Base-by-base conservation (phyloP, 2,329 filamentous ascomycete species). In the Monosporascus sp. region DNA sequence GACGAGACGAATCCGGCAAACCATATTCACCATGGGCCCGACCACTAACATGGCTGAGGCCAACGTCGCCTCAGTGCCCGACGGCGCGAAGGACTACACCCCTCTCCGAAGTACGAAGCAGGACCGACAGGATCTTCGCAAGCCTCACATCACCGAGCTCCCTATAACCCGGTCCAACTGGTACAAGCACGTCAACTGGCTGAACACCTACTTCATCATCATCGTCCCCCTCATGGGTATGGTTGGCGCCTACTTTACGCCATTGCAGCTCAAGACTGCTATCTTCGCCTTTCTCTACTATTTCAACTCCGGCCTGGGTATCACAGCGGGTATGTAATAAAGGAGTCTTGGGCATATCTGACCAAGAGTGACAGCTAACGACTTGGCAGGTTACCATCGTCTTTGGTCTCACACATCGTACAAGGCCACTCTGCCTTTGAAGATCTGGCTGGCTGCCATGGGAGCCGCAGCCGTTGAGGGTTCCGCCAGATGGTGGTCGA, bases 171-270 rank as follows among this genome's bases (percentile, higher is more conserved):
- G 79, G 73, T 76, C 79, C 66, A 96, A 96, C 78, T 94, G 90
- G 89, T 86, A 91, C 76, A 87, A 92, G 76, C 91, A 96, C 69
- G 82, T 96, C 78, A 91, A 96, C 81, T 96, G 91, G 91, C 81
- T 96, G 61, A 96, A 96, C 72, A 86, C 90, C 58, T 81, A 79
- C 58, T 82, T 96, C 70, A 93, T 96, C 69, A 72, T 95, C 60
- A 79, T 87, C 61, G 81, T 96, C 46, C 91, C 92, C 43, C 57
- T 92, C 48, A 77, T 82, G 54, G 91, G 91, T 58, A 81, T 87
- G 67, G 73, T 94, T 63, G 81, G 84, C 52, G 81, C 91, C 50
- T 84, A 88, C 74, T 96, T 87, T 86, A 87, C 90, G 46, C 90
- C 90, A 52, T 61, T 69, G 5, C 53, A 59, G 24, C 31, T 50